These are phyloP conservation scores for Colletotrichum viniferum DNA, from an alignment of 2,329 filamentous ascomycete genomes.

Conservation along the genomic window DNA sequence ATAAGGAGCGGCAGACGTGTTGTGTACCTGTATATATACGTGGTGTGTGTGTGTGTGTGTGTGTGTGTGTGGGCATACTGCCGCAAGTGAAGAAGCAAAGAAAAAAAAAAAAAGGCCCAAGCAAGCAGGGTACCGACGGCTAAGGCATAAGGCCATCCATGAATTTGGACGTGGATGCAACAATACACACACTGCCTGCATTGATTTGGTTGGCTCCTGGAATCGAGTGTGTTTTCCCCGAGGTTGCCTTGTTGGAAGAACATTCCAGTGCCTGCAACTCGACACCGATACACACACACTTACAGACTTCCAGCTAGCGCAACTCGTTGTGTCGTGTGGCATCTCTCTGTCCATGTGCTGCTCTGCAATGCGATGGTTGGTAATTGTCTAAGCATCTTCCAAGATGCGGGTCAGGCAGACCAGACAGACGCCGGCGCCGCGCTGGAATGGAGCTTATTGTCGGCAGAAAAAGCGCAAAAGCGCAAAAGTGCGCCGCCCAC, in stretches of 20 bases:
- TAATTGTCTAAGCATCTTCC: neutral
- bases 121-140: neutral
- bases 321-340: neutral
- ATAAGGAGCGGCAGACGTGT: slow-evolving; percentile 2
- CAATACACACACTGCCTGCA: neutral
- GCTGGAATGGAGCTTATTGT: neutral
- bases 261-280: neutral
- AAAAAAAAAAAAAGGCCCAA: neutral
- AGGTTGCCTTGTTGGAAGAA: neutral
- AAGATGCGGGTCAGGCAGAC: neutral
- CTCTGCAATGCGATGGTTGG: neutral
- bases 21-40: neutral
- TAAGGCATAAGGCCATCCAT: neutral
- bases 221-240: neutral
- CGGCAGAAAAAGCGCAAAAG: slow-evolving; percentile 13
- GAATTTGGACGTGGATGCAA: neutral
- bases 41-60: neutral
- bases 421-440: neutral
- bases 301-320: neutral
- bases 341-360: neutral
- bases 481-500: slow-evolving; percentile 15
- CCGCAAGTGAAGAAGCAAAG: neutral
- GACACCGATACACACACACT: neutral
- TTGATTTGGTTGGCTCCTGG: neutral
- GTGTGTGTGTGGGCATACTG: neutral